A percentile compares a stretch with the other conserved stretches of the same genome.
Evolutionary conservation across 2,329 filamentous ascomycete genomes (phyloP).

Genomic region (Aspergillus sp.): DNA sequence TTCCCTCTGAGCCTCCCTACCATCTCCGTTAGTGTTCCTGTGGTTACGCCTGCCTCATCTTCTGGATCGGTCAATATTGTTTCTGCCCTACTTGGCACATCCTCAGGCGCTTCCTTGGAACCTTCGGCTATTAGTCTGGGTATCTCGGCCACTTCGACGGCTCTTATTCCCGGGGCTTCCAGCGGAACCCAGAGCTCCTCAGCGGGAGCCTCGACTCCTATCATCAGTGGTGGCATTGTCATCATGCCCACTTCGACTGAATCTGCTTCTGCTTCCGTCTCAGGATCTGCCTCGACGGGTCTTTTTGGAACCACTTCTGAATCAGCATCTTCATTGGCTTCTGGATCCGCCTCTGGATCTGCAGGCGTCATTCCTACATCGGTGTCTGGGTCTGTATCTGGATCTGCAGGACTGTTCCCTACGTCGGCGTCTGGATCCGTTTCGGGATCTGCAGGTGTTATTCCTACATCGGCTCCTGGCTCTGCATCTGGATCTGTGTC

Average conservation of each 20-base stretch:
- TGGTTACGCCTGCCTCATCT: conserved; percentile 16
- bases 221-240: neutral
- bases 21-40: conserved; percentile 32
- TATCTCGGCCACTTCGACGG: neutral
- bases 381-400: neutral
- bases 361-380: conserved; percentile 9
- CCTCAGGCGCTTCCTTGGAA: neutral
- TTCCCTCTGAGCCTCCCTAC: conserved; percentile 18
- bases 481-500: neutral
- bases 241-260: conserved; percentile 3
- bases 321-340: neutral
- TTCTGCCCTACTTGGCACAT: conserved; percentile 9
- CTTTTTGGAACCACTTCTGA: neutral
- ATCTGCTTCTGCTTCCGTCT: conserved; percentile 11
- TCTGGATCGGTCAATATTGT: conserved; percentile 2
- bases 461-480: neutral
- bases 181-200: neutral
- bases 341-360: neutral
- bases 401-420: neutral
- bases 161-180: conserved; percentile 1
- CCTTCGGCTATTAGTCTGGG: neutral
- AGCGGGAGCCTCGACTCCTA: neutral
- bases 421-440: neutral
- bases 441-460: neutral
- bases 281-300: neutral